These are phyloP conservation scores for Hypoxylon rickii DNA, from an alignment of 495 filamentous ascomycete species.

Conservation along the genomic window DNA sequence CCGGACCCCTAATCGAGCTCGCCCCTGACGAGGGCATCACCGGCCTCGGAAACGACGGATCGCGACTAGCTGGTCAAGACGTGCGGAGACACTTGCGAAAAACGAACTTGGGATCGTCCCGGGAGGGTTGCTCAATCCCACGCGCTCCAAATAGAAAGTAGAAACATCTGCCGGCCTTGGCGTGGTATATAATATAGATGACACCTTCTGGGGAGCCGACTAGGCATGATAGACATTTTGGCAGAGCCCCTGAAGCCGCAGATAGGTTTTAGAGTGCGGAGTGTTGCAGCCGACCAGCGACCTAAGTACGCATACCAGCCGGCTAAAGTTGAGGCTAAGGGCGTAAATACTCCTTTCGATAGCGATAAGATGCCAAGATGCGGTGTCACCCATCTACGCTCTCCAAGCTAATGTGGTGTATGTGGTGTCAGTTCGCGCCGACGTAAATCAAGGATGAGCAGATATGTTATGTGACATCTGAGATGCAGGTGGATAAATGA, in stretches of 20 bases:
- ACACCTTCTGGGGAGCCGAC: conserved; percentile 25
- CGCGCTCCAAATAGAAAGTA: conserved; percentile 14
- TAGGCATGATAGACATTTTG: conserved; percentile 15
- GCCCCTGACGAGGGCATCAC: conserved; percentile 9
- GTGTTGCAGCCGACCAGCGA: conserved; percentile 32
- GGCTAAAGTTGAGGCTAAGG: conserved; percentile 34
- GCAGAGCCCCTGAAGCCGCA: conserved; percentile 20
- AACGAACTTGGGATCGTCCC: conserved; percentile 7
- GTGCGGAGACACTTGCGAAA: conserved; percentile 18
- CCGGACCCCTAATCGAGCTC: conserved; percentile 5
- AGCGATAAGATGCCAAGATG: conserved; percentile 38
- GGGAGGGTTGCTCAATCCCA: conserved; percentile 15
- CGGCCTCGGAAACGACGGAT: conserved; percentile 16
- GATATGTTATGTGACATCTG: conserved; percentile 17
- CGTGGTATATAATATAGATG: conserved; percentile 36
- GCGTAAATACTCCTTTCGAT: conserved; percentile 29
- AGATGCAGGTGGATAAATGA: conserved; percentile 35
- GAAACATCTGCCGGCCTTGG: conserved; percentile 42
- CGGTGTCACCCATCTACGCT: conserved; percentile 12
- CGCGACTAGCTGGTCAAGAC: conserved; percentile 11
- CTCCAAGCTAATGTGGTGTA: background rate
- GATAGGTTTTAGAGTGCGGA: conserved; percentile 27
- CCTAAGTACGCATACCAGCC: conserved; percentile 21
- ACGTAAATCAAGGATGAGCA: conserved; percentile 10
- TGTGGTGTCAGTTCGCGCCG: conserved; percentile 27